These are phyloP conservation scores for Aeschynomene evenia DNA, from an alignment of 306 rosid genomes.

Conservation along the genomic window DNA sequence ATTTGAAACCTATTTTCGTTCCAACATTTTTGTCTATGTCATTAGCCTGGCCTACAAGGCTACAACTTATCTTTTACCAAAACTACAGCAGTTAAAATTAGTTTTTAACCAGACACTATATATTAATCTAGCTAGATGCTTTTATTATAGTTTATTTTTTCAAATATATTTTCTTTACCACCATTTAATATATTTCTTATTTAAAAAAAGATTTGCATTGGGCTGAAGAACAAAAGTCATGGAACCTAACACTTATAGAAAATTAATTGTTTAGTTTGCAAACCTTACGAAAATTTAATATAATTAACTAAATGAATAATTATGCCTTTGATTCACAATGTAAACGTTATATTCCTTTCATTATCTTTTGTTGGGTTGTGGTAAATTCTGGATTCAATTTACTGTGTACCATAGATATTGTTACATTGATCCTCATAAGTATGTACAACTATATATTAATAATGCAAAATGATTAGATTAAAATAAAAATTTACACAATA, in stretches of 20 bases:
- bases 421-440: background rate
- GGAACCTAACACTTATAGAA: background rate
- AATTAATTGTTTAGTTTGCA: background rate
- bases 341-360: background rate
- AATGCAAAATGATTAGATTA: no score
- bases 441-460: no score
- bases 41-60: no score
- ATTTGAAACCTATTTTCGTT: no score
- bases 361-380: background rate
- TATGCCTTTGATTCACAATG: background rate
- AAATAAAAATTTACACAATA: no score
- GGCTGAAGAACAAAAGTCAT: background rate
- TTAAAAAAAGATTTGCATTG: background rate
- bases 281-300: background rate
- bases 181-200: background rate
- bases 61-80: no score
- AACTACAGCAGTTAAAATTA: background rate
- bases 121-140: no score
- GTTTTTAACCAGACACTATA: background rate
- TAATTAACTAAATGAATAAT: background rate
- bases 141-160: no score
- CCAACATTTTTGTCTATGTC: no score
- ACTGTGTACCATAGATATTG: background rate
- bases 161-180: background rate
- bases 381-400: background rate